Conservation (phyloP, 495 filamentous ascomycete species). For the Penicillium simplicissimum region DNA sequence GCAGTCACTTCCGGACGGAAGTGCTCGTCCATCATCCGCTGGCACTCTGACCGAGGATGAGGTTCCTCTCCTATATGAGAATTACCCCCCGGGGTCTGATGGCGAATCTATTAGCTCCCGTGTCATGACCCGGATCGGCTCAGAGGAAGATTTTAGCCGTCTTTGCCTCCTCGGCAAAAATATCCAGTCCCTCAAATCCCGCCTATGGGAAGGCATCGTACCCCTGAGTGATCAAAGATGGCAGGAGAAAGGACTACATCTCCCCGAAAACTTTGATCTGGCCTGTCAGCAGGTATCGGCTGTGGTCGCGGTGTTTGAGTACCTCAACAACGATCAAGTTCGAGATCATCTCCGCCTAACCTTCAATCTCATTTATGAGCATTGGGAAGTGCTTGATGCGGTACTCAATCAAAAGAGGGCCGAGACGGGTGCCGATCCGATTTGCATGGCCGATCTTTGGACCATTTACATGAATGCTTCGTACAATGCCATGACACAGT, state of each 20-base stretch:
- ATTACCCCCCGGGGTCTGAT: not conserved
- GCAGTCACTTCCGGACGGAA: not conserved
- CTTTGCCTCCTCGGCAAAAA: slow-evolving; percentile 32
- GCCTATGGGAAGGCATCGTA: slow-evolving; percentile 35
- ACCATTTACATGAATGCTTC: slow-evolving; percentile 27
- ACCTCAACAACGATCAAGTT: slow-evolving; percentile 25
- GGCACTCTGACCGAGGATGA: not conserved
- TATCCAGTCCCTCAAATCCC: slow-evolving; percentile 28
- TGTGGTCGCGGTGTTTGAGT: slow-evolving; percentile 36
- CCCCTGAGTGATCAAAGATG: slow-evolving; percentile 38
- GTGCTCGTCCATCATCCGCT: not conserved
- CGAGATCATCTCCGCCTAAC: slow-evolving; percentile 27
- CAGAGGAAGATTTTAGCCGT: slow-evolving; percentile 12
- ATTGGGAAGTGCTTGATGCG: slow-evolving; percentile 25
- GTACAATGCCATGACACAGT: slow-evolving; percentile 29
- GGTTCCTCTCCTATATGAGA: not conserved
- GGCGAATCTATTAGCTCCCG: not conserved
- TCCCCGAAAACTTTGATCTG: slow-evolving; percentile 30
- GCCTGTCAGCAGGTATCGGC: slow-evolving; percentile 31
- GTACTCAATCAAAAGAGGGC: slow-evolving; percentile 16
- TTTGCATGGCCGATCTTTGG: slow-evolving; percentile 24
- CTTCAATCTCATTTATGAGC: slow-evolving; percentile 34
- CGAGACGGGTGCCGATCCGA: not conserved
- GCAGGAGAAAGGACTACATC: slow-evolving; percentile 32
- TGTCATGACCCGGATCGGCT: slow-evolving; percentile 20